Conservation (phyloP, 1,139 yeast species). For the Candida neerlandica region DNA sequence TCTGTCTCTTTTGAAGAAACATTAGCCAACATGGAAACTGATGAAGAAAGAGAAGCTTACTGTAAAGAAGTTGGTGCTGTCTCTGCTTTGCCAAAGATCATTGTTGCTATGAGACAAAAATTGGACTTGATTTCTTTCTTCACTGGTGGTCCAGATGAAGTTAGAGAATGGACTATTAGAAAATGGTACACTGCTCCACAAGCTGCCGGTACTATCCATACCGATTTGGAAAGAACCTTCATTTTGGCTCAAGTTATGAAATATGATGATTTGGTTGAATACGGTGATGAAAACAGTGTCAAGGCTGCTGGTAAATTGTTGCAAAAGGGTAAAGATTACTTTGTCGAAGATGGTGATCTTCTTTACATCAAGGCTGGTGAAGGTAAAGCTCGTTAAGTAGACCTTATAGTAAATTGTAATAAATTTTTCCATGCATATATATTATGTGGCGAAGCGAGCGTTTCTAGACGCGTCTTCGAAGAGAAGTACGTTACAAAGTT, state of each 20-base stretch:
- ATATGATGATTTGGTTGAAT: slow-evolving; percentile 66
- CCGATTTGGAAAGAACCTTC: slow-evolving; percentile 55
- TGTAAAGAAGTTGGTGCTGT: slow-evolving; percentile 82
- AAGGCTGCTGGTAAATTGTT: slow-evolving; percentile 91
- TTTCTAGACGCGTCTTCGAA: too few relatives aligned
- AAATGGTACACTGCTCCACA: slow-evolving; percentile 83
- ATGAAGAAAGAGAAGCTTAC: slow-evolving; percentile 91
- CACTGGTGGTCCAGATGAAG: slow-evolving; percentile 85
- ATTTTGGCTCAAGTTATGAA: slow-evolving; percentile 52
- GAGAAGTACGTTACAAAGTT: too few relatives aligned
- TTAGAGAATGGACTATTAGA: slow-evolving; percentile 89
- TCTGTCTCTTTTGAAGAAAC: slow-evolving; percentile 93
- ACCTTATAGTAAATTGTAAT: background rate
- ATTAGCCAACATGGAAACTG: slow-evolving; percentile 83
- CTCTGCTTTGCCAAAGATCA: slow-evolving; percentile 88
- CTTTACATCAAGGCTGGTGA: slow-evolving; percentile 96
- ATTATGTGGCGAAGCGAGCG: background rate
- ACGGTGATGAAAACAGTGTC: slow-evolving; percentile 81
- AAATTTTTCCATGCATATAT: background rate
- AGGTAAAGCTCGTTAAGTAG: slow-evolving; percentile 67
- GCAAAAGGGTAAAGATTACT: slow-evolving; percentile 97
- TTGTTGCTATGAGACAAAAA: slow-evolving; percentile 80
- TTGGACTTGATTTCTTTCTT: slow-evolving; percentile 81
- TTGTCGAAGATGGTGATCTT: slow-evolving; percentile 79
- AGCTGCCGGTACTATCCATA: slow-evolving; percentile 87